phyloP scores from a whole-genome alignment of 331 rosid genomes.

The Spiraea crenata region DNA sequence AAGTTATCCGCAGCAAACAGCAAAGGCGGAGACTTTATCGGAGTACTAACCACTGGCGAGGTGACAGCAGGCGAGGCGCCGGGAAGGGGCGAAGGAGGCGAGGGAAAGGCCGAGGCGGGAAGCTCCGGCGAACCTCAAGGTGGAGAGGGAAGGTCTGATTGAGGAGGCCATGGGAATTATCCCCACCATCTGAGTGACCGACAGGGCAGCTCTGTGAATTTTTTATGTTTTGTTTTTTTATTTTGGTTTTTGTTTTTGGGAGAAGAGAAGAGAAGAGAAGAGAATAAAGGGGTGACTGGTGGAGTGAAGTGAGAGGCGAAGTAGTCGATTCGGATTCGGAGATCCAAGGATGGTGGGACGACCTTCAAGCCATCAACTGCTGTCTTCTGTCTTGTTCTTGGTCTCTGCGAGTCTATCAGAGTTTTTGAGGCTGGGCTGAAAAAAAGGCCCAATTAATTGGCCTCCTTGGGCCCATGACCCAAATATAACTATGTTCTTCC shows the following conservation, averaged over 20 bases:
- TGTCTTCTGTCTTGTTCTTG: no score
- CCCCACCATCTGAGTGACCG: slow-evolving; percentile 46
- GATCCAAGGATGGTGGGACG: no score
- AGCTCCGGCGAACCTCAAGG: slow-evolving; percentile 42
- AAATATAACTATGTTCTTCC: neutral
- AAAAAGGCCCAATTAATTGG: neutral
- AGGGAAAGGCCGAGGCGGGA: slow-evolving; percentile 41
- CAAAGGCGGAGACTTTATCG: neutral
- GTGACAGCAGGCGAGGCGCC: slow-evolving; percentile 40
- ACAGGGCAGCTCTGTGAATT: neutral
- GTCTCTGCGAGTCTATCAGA: no score
- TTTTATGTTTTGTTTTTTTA: neutral
- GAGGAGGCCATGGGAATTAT: slow-evolving; percentile 72
- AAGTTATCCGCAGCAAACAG: neutral
- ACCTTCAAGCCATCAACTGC: no score
- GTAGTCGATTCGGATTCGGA: neutral
- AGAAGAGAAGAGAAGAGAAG: neutral
- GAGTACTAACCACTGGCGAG: slow-evolving; percentile 39
- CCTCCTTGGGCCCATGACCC: neutral
- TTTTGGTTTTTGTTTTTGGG: neutral
- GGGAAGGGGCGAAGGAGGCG: slow-evolving; percentile 44
- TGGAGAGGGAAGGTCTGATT: slow-evolving; percentile 63
- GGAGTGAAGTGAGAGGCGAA: slow-evolving; percentile 9
- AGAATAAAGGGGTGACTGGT: neutral
- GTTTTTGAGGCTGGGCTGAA: neutral